A percentile compares a stretch with the other conserved stretches of the same genome.
These are phyloP conservation scores for Musa itinerans DNA, from an alignment of 176 grass and related monocot species.

Conservation along the genomic window DNA sequence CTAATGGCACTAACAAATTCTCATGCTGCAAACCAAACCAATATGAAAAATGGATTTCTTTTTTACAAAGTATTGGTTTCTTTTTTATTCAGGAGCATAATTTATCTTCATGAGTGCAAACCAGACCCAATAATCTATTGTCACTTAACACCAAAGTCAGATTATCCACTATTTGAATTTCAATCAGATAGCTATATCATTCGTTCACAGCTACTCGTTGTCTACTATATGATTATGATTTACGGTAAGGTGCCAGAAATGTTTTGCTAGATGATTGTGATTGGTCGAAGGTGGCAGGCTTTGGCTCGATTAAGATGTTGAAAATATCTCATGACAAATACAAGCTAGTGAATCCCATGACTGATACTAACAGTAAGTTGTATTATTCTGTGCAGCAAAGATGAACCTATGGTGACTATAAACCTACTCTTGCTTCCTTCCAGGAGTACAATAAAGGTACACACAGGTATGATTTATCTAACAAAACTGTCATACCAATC, in stretches of 20 bases:
- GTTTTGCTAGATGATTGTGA: conserved; percentile 80
- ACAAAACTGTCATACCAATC: too few species aligned
- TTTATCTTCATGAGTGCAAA: conserved; percentile 96
- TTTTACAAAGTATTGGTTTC: not conserved
- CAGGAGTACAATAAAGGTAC: not conserved
- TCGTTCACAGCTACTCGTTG: not conserved
- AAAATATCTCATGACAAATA: conserved; percentile 49
- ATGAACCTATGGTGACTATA: not conserved
- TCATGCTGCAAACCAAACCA: not conserved
- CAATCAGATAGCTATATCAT: not conserved
- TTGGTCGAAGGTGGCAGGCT: conserved; percentile 72
- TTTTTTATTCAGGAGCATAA: conserved; percentile 57
- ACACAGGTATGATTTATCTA: not conserved
- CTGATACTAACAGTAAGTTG: conserved; percentile 54
- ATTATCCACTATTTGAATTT: conserved; percentile 9
- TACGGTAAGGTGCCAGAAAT: conserved; percentile 91
- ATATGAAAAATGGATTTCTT: not conserved
- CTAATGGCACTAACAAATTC: not conserved
- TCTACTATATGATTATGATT: conserved; percentile 36
- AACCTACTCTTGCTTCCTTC: not conserved
- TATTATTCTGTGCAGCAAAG: conserved; percentile 2
- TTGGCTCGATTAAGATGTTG: conserved; percentile 61
- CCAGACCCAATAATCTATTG: conserved; percentile 89
- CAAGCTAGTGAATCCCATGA: conserved; percentile 44
- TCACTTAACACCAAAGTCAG: conserved; percentile 81